Base-by-base conservation (phyloP, 139 green algal species). In the Medakamo hakoo region DNA sequence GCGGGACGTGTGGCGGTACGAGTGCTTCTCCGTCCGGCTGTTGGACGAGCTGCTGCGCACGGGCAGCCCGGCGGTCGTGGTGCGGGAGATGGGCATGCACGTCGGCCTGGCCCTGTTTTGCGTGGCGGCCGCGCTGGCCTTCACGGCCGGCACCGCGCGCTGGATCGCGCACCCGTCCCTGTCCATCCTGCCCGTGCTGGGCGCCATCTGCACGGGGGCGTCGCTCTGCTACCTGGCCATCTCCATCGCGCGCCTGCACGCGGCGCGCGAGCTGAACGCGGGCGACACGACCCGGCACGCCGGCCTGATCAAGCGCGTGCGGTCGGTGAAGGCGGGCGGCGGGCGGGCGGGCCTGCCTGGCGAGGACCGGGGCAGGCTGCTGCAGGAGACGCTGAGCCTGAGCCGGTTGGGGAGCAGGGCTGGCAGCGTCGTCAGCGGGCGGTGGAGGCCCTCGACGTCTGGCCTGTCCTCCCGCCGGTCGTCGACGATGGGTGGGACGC, bases 1-100 rank as follows among this genome's bases (percentile, higher is more conserved):
- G 3, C 3, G 9, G 9, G 40, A 58, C 32, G 60, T 65, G 22
- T 71, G 58, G 58, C 28, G 58, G 3, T 71, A 71, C 25, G 65
- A 71, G 58, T 59, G 58, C 4, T 71, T 71, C 40, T 59, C 32
- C 23, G 21, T 23, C 27, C 22, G 16, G 19, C 23, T 21, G 19
- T 5, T 58, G 30, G 32, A n/a, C 58, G 9, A 26, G 24, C 25
- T 63, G 24, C 40, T 52, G 40, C 9, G 16, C 9, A 52, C 40
- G 40, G 40, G 40, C 9, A 52, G 40, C 40, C 9, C 40, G 40
- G 40, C 40, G 40, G 40, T 9, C 40, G 9, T 52, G 40, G 40
- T 52, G 40, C 40, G 40, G 9, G 40, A 16, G 40, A 16, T 16
- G 9, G 40, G 9, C 9, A 52, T 16, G 40, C 40, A 52, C 40